These are phyloP conservation scores for Phytophthora foliorum DNA, from an alignment of 352 stramenopile species.

Conservation along the genomic window DNA sequence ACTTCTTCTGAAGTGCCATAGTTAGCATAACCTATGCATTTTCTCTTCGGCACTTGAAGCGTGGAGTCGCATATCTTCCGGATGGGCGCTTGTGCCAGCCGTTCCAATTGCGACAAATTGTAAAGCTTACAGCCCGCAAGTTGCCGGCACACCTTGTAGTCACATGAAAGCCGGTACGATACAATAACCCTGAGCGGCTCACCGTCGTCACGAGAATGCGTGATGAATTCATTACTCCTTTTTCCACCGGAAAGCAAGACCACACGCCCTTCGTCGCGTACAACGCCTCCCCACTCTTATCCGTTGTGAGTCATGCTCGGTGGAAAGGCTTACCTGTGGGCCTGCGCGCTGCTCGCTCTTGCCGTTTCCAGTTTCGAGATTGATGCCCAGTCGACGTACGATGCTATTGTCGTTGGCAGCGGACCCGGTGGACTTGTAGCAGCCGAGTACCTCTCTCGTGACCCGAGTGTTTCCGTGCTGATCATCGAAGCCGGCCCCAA, in stretches of 20 bases:
- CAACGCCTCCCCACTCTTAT: background rate
- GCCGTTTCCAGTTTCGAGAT: constrained; percentile 19
- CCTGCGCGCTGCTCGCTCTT: constrained; percentile 30
- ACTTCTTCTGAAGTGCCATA: too few species aligned
- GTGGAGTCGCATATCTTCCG: constrained; percentile 15
- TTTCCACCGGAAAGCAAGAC: constrained; percentile 8
- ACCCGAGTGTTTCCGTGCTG: constrained; percentile 61
- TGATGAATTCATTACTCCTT: constrained; percentile 1
- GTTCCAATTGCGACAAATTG: constrained; percentile 11
- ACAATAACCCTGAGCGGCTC: too few species aligned
- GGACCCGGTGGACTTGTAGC: constrained; percentile 69
- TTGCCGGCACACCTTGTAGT: too few species aligned
- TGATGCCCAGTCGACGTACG: constrained; percentile 51
- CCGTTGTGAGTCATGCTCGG: constrained; percentile 27
- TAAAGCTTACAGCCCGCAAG: too few species aligned
- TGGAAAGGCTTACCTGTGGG: constrained; percentile 38
- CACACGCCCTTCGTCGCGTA: constrained; percentile 6
- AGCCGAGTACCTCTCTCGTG: constrained; percentile 66
- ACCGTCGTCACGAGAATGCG: background rate
- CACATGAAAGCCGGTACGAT: constrained; percentile 17
- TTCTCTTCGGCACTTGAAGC: background rate
- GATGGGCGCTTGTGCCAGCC: constrained; percentile 15
- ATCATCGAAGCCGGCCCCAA: constrained; percentile 66
- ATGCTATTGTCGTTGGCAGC: constrained; percentile 67
- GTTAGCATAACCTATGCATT: too few species aligned